Evolutionary conservation across 2,329 filamentous ascomycete genomes (phyloP).

Genomic region (Achaetomium macrosporum): DNA sequence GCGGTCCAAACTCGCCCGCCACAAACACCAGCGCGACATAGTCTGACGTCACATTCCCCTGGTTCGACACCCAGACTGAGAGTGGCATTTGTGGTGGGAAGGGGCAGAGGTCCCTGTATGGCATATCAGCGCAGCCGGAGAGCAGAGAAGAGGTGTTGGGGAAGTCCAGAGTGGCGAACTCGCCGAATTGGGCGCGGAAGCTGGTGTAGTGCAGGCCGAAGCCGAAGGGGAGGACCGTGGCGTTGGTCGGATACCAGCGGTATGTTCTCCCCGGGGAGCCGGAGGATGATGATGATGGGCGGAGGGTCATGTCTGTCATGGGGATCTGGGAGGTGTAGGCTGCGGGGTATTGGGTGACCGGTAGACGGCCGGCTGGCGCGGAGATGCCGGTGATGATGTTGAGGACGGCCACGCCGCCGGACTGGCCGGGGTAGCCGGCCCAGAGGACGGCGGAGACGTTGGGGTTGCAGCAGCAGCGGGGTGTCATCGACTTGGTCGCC

Average conservation of each 20-base stretch:
- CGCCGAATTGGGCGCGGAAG: slow-evolving; percentile 30
- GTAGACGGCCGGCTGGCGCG: slow-evolving; percentile 48
- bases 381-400: slow-evolving; percentile 46
- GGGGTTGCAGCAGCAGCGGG: slow-evolving; percentile 39
- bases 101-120: slow-evolving; percentile 28
- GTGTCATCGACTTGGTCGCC: slow-evolving; percentile 48
- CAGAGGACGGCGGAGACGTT: slow-evolving; percentile 49
- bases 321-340: slow-evolving; percentile 44
- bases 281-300: slow-evolving; percentile 25
- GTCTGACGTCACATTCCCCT: slow-evolving; percentile 37
- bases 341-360: slow-evolving; percentile 51
- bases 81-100: slow-evolving; percentile 28
- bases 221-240: slow-evolving; percentile 47
- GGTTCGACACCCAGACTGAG: slow-evolving; percentile 42
- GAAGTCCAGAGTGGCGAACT: background rate
- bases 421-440: slow-evolving; percentile 55
- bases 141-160: background rate
- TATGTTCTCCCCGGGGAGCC: slow-evolving; percentile 50
- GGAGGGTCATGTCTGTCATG: slow-evolving; percentile 52
- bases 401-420: slow-evolving; percentile 50
- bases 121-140: background rate
- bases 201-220: slow-evolving; percentile 54
- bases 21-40: slow-evolving; percentile 49
- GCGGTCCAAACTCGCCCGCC: slow-evolving; percentile 39
- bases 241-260: slow-evolving; percentile 44